Conservation (phyloP, 2,329 filamentous ascomycete genomes). For the Ophiosphaerella korrae region DNA sequence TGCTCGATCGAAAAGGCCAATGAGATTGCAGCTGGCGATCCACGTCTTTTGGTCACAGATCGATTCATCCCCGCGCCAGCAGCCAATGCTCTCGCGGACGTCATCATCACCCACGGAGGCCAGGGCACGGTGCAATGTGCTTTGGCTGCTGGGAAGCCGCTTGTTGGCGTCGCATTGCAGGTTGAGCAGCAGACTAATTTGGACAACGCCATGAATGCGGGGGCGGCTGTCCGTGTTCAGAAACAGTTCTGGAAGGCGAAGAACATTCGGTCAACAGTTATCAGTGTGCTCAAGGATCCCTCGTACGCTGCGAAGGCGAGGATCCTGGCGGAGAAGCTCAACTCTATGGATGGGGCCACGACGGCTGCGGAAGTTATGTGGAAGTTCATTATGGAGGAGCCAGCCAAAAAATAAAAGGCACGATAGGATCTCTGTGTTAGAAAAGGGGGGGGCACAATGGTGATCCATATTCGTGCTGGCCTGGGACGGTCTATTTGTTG, state of each 20-base stretch:
- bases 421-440: neutral
- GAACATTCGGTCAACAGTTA: constrained; percentile 30
- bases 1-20: constrained; percentile 35
- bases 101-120: constrained; percentile 37
- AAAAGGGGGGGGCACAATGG: neutral
- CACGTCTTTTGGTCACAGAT: constrained; percentile 36
- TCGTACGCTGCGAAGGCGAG: constrained; percentile 31
- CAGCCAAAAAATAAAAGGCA: constrained; percentile 17
- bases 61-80: constrained; percentile 36
- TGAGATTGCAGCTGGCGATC: constrained; percentile 27
- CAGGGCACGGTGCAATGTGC: constrained; percentile 42
- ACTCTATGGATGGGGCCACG: constrained; percentile 37
- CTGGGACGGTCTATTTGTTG: no score
- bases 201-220: constrained; percentile 42
- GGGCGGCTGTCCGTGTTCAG: constrained; percentile 37
- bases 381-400: constrained; percentile 34
- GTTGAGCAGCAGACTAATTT: constrained; percentile 43
- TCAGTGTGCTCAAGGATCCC: constrained; percentile 31
- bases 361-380: constrained; percentile 39
- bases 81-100: constrained; percentile 35
- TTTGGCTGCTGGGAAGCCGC: constrained; percentile 36
- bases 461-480: neutral
- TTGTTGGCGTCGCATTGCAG: constrained; percentile 40
- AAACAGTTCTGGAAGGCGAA: constrained; percentile 36
- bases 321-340: constrained; percentile 29